phyloP scores from a whole-genome alignment of 441 rosid genomes.

The Syzygium malaccense region DNA sequence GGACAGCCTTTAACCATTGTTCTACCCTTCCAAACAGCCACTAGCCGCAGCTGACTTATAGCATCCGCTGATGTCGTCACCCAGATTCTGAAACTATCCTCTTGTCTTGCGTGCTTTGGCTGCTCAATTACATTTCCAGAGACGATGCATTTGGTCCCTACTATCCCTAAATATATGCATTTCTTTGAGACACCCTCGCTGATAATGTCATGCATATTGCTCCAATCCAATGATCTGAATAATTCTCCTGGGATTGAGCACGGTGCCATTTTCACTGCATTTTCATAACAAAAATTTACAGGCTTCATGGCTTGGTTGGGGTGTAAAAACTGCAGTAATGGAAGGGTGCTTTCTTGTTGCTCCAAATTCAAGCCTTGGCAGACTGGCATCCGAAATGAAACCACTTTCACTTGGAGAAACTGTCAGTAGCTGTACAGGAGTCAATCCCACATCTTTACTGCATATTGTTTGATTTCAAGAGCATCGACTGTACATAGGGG shows the following conservation, averaged over 20 bases:
- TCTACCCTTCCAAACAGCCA: no score
- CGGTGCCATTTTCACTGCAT: neutral
- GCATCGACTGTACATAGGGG: conserved; percentile 62
- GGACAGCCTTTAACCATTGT: no score
- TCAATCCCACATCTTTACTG: neutral
- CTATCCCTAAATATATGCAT: neutral
- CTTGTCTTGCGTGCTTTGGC: neutral
- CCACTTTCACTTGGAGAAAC: neutral
- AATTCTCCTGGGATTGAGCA: neutral
- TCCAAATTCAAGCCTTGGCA: neutral
- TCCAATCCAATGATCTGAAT: neutral
- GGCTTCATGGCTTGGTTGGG: neutral
- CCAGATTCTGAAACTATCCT: neutral
- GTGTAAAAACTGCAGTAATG: neutral
- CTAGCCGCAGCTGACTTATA: no score
- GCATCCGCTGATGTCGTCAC: neutral
- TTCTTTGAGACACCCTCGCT: neutral
- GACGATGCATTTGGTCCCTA: neutral
- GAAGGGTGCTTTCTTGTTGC: neutral
- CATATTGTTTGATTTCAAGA: conserved; percentile 23
- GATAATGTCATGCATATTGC: neutral
- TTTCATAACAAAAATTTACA: neutral
- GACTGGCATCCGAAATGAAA: neutral
- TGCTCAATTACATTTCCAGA: neutral
- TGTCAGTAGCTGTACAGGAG: neutral